These are phyloP conservation scores for Ganoderma boninense DNA, from an alignment of 1,284 basidiomycete species.

Conservation along the genomic window DNA sequence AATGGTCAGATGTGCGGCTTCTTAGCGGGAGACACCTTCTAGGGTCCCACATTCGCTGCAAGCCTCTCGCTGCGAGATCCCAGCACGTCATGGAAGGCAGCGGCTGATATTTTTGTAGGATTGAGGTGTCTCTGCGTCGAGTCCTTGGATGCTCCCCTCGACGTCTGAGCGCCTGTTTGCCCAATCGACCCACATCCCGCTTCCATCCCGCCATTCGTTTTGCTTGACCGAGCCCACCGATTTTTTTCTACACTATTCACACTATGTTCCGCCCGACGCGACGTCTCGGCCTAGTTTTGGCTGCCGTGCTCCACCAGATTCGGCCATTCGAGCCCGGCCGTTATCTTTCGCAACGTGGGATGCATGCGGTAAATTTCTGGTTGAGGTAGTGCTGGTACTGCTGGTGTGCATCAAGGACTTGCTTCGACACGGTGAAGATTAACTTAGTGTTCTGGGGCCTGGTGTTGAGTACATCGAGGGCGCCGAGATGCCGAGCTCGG, in stretches of 20 bases:
- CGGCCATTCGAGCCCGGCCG: background rate
- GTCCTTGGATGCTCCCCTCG: background rate
- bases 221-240: background rate
- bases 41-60: background rate
- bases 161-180: no score
- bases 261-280: background rate
- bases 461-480: constrained; percentile 1
- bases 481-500: background rate
- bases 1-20: constrained; percentile 8
- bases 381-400: background rate
- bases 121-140: background rate
- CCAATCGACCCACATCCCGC: background rate
- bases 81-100: background rate
- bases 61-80: background rate
- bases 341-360: background rate
- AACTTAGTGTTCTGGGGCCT: background rate
- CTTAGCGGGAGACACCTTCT: background rate
- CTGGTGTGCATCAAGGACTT: background rate
- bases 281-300: background rate
- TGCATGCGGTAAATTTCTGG: background rate
- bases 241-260: background rate
- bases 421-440: background rate
- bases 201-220: background rate
- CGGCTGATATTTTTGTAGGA: background rate
- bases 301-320: background rate